These are phyloP conservation scores for Gaultheria prostrata DNA, from an alignment of 148 eudicot species.

Conservation along the genomic window DNA sequence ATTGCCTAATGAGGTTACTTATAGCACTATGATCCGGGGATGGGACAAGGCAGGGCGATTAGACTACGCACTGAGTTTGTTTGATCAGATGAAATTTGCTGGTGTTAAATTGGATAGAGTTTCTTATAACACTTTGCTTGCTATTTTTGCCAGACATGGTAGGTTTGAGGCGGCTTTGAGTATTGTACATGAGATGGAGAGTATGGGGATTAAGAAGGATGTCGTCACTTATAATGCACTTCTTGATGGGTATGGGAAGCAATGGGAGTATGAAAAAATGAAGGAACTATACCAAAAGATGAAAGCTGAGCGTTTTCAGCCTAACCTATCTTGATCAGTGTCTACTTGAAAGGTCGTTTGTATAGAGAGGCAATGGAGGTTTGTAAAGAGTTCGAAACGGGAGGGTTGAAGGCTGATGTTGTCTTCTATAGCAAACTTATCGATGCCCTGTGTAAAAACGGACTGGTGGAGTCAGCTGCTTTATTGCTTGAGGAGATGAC, in stretches of 20 bases:
- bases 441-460: conserved; percentile 86
- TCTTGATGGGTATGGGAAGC: conserved; percentile 91
- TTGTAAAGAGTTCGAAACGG: conserved; percentile 65
- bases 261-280: conserved; percentile 78
- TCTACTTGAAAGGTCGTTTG: conserved; percentile 69
- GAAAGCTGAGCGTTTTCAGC: conserved; percentile 54
- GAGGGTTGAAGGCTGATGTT: conserved; percentile 88
- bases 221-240: conserved; percentile 93
- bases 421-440: conserved; percentile 91
- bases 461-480: conserved; percentile 71
- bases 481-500: conserved; percentile 90
- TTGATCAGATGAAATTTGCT: conserved; percentile 67
- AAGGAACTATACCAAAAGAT: conserved; percentile 64
- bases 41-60: conserved; percentile 76
- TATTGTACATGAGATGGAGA: conserved; percentile 78
- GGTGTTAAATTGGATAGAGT: conserved; percentile 73
- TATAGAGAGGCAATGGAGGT: conserved; percentile 71
- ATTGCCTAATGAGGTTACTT: conserved; percentile 85
- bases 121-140: conserved; percentile 69
- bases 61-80: conserved; percentile 64
- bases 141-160: conserved; percentile 83
- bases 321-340: conserved; percentile 86
- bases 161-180: conserved; percentile 73
- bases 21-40: conserved; percentile 84
- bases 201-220: conserved; percentile 71